These are phyloP conservation scores for Leccinum pachyderme DNA, from an alignment of 1,284 basidiomycete species.

Conservation along the genomic window DNA sequence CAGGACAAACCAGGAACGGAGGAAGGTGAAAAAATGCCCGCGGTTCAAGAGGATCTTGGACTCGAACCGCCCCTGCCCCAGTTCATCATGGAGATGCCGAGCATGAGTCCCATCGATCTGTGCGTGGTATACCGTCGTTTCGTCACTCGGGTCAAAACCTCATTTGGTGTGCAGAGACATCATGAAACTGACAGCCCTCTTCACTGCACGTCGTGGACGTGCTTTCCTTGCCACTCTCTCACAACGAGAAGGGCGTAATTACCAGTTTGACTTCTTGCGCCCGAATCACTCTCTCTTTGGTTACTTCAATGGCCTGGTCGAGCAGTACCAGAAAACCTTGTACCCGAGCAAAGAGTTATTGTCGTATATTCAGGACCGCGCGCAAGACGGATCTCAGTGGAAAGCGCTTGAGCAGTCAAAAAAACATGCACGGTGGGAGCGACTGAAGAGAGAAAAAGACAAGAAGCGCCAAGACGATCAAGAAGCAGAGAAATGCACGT, in stretches of 20 bases:
- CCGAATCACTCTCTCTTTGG: conserved; percentile 95
- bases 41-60: conserved; percentile 52
- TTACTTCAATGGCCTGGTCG: conserved; percentile 96
- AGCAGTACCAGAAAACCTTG: conserved; percentile 93
- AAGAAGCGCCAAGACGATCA: conserved; percentile 87
- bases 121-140: conserved; percentile 42
- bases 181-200: conserved; percentile 92
- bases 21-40: conserved; percentile 35
- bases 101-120: conserved; percentile 89
- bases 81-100: conserved; percentile 88
- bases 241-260: conserved; percentile 89
- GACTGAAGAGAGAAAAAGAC: conserved; percentile 77
- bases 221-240: conserved; percentile 86
- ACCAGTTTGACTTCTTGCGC: conserved; percentile 96
- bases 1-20: conserved; percentile 47
- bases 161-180: conserved; percentile 60
- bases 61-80: conserved; percentile 82
- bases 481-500: conserved; percentile 80
- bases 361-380: conserved; percentile 64
- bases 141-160: conserved; percentile 10
- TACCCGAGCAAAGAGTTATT: conserved; percentile 78
- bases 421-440: conserved; percentile 88
- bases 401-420: conserved; percentile 75
- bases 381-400: conserved; percentile 66
- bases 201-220: conserved; percentile 90